Evolutionary conservation across 1,284 basidiomycete genomes (phyloP), one percentile per base, ranked within the genome.

Genomic region (Phylloboletellus chloephorus): DNA sequence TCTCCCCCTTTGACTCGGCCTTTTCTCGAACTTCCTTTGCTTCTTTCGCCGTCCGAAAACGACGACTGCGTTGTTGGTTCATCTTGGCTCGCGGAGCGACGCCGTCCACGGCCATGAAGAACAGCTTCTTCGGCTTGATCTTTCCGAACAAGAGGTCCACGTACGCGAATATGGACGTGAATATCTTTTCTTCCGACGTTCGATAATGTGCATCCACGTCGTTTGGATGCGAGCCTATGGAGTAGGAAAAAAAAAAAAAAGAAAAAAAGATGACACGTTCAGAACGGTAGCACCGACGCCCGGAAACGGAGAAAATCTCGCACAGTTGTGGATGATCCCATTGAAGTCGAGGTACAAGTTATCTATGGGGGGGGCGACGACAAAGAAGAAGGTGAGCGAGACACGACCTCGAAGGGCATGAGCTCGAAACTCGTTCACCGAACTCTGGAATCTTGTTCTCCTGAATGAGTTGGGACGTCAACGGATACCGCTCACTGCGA

Each of bases 51-150:
- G 95, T 93, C 43, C 94, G 74, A 71, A 98, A 99, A 40, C 96
- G 82, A 39, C 96, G 74, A 58, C 87, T 86, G 25, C 93, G 82
- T 63, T 99, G 96, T 64, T 99, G 95, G 65, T 99, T 99, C 96
- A 98, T 98, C 76, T 99, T 99, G 35, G 96, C 96, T 43, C 96
- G 77, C 3, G 96, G 96, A 0, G 96, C 96, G 11, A 98, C 94
- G 46, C 96, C 96, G 63, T 98, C 96, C 35, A 99, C 84, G 20
- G 96, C 96, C 83, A 98, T 94, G 67, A 95, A 97, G 61, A 94
- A 93, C 5, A 94, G 69, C 62, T 98, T 97, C 72, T 90, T 86
- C 1, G 96, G 96, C 64, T 94, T 97, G 54, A 98, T 97, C 71
- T 95, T 97, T 37, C 85, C 78, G 64, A 99, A 99, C 13, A 98